A percentile compares a stretch with the other conserved stretches of the same genome.
These are phyloP conservation scores for Barnettozyma wickerhamii DNA, from an alignment of 805 yeast species.

Conservation along the genomic window DNA sequence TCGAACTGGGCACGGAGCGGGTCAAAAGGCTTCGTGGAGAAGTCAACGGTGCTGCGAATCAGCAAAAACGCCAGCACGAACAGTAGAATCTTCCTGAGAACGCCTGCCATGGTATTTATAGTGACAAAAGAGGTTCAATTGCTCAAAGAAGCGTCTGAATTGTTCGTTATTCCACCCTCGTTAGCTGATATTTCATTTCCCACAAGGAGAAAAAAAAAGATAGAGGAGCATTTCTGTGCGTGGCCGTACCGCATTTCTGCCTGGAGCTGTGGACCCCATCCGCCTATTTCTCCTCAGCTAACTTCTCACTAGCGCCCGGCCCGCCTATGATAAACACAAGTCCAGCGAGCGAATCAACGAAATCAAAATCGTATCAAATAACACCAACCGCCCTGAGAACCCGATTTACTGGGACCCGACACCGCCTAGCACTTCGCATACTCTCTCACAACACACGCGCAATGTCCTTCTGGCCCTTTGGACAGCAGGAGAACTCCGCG, in stretches of 20 bases:
- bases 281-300: background rate
- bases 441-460: background rate
- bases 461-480: slow-evolving; percentile 46
- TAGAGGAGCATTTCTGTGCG: background rate
- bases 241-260: background rate
- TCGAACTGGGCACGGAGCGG: slow-evolving; percentile 19
- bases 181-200: too few relatives aligned
- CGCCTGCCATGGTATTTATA: slow-evolving; percentile 7
- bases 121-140: too few relatives aligned
- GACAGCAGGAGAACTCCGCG: slow-evolving; percentile 30
- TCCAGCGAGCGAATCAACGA: background rate
- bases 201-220: too few relatives aligned
- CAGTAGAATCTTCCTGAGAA: slow-evolving; percentile 13
- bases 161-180: too few relatives aligned
- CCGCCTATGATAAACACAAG: background rate
- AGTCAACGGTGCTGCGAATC: slow-evolving; percentile 19
- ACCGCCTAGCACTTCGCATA: background rate
- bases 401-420: too few relatives aligned
- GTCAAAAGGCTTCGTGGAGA: slow-evolving; percentile 19
- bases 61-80: slow-evolving; percentile 12
- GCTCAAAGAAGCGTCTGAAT: too few relatives aligned
- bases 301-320: background rate
- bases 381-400: background rate
- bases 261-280: background rate
- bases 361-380: too few relatives aligned